phyloP scores from a whole-genome alignment of 2,329 filamentous ascomycete species.

The Byssothecium circinans region DNA sequence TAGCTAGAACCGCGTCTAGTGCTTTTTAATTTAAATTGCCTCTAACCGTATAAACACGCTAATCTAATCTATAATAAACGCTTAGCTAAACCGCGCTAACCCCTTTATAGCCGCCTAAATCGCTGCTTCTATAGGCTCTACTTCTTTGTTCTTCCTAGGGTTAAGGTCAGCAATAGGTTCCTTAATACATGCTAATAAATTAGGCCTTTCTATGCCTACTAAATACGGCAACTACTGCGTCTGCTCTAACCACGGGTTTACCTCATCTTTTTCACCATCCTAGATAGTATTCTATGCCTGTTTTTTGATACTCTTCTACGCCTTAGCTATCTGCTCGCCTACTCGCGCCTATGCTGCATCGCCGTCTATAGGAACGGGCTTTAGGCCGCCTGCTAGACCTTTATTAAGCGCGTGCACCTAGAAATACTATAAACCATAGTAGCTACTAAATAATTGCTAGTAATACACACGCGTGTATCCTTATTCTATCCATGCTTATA shows the following conservation, averaged over 20 bases:
- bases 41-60: constrained; percentile 19
- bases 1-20: constrained; percentile 17
- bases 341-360: constrained; percentile 10
- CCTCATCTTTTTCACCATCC: constrained; percentile 10
- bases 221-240: constrained; percentile 19
- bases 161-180: constrained; percentile 11
- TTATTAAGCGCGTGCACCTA: constrained; percentile 8
- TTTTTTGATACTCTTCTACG: constrained; percentile 11
- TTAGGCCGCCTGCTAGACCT: neutral
- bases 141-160: constrained; percentile 4
- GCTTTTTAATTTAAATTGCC: constrained; percentile 19
- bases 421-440: constrained; percentile 12
- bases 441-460: constrained; percentile 8
- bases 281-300: constrained; percentile 12
- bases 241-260: constrained; percentile 14
- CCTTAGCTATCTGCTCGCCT: constrained; percentile 8
- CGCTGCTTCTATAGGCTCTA: constrained; percentile 11
- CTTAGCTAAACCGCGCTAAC: constrained; percentile 15
- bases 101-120: constrained; percentile 19
- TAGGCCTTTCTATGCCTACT: constrained; percentile 12
- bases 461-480: constrained; percentile 8
- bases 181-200: constrained; percentile 15
- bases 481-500: constrained; percentile 2
- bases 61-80: constrained; percentile 8
- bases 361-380: constrained; percentile 4